Evolutionary conservation across 257 asterid genomes (phyloP).

Genomic region (Jacaranda copaia): DNA sequence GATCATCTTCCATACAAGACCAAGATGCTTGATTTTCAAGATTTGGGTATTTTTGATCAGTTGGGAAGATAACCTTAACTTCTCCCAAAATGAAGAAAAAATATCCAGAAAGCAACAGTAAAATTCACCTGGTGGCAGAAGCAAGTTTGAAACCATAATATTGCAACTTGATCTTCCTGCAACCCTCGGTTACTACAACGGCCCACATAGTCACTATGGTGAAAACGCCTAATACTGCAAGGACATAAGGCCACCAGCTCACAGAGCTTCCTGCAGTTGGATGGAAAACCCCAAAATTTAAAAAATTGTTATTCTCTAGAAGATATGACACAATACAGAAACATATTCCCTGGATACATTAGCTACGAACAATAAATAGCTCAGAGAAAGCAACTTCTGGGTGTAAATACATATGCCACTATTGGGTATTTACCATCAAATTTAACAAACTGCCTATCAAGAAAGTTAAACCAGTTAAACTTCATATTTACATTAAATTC

Average conservation of each 20-base stretch:
- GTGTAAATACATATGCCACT: background rate
- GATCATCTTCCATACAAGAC: constrained; percentile 3
- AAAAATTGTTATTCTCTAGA: constrained; percentile 20
- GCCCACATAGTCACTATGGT: constrained; percentile 96
- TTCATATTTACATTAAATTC: background rate
- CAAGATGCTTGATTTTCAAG: constrained; percentile 5
- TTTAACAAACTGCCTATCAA: no score
- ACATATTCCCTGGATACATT: background rate
- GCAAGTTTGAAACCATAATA: constrained; percentile 97
- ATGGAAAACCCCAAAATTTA: constrained; percentile 27
- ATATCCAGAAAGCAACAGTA: background rate
- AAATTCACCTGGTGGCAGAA: constrained; percentile 80
- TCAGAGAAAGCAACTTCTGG: constrained; percentile 1
- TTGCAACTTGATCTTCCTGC: constrained; percentile 95
- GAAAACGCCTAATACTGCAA: constrained; percentile 78
- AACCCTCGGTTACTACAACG: constrained; percentile 91
- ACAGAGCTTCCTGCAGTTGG: constrained; percentile 75
- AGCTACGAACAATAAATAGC: constrained; percentile 8
- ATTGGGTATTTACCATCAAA: background rate
- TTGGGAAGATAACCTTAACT: constrained; percentile 15
- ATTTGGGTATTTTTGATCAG: constrained; percentile 10
- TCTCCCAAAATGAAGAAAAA: constrained; percentile 11
- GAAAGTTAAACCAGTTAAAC: background rate
- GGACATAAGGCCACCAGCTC: constrained; percentile 85
- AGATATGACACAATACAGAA: constrained; percentile 21